A percentile compares a stretch with the other conserved stretches of the same genome.
These are phyloP conservation scores for Pneumocystis jirovecii DNA, from an alignment of 1,139 yeast genomes.

Conservation along the genomic window DNA sequence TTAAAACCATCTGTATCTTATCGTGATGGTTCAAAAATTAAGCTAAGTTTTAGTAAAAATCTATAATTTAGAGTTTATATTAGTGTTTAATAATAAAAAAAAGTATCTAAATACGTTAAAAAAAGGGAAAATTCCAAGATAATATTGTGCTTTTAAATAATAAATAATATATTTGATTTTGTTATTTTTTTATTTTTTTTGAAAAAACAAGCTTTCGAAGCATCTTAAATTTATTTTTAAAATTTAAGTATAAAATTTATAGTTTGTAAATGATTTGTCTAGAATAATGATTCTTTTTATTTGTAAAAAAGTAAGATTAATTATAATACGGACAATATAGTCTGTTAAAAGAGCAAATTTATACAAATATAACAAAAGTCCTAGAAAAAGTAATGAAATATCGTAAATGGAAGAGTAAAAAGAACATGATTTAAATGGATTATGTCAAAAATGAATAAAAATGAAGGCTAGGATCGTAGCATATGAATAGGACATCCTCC, in stretches of 20 bases:
- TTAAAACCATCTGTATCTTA: slow-evolving; percentile 3
- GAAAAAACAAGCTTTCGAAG: too few species aligned
- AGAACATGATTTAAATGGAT: neutral
- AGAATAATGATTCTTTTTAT: neutral
- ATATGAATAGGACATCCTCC: slow-evolving; percentile 8
- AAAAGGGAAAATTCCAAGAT: neutral
- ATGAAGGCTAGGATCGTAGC: neutral
- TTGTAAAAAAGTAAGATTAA: neutral
- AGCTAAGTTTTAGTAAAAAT: neutral
- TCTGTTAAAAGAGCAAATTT: neutral
- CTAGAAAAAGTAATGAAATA: neutral
- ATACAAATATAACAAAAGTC: neutral
- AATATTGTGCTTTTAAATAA: too few species aligned
- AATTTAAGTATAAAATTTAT: too few species aligned
- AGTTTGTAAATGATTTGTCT: too few species aligned
- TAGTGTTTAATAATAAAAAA: neutral
- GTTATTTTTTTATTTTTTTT: too few species aligned
- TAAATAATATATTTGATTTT: too few species aligned
- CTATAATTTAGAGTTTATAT: neutral
- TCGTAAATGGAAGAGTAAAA: neutral
- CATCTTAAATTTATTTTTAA: too few species aligned
- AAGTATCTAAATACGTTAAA: neutral
- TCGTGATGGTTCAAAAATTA: neutral
- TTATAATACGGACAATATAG: neutral
- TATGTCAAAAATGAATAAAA: neutral